Evolutionary conservation across 345 rosid genomes (phyloP), one percentile per base, ranked within the genome.

Genomic region (Salix udensis): DNA sequence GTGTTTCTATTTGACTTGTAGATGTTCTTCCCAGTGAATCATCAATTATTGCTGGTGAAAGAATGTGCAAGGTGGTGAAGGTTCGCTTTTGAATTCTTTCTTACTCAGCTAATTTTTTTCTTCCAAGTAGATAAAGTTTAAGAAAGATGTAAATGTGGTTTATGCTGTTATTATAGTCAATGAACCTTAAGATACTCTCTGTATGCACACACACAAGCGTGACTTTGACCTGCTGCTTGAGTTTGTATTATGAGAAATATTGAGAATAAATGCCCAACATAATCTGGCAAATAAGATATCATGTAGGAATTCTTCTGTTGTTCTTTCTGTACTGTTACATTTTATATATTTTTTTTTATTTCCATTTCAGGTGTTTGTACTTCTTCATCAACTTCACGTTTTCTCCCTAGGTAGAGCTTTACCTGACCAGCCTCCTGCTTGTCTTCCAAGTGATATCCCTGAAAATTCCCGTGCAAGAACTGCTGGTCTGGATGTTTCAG

Each of bases 361-460:
- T 42, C 77, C 46, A n/a, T 79, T 34, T 69, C 75, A 96, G 99
- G 96, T 90, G 68, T 94, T 92, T 79, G 95, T 94, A 60, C 96
- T 94, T 70, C 95, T 86, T 85, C 97, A 87, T 84, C 99, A 94
- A 83, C 92, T 96, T 81, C 94, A 89, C 76, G 79, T 89, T 74
- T 96, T 96, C 84, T 91, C 92, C 74, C 84, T 82, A 26, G 97
- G 98, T 70, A 88, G 84, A 84, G 65, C 88, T 68, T 89, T 91
- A 72, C 93, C 97, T 15, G 98, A 96, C 78, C 92, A 88, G 67
- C 95, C 97, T 77, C 88, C 92, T 65, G 81, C 87, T 13, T 74
- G 46, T 80, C 88, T 89, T 69, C 85, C 88, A 60, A 68, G 50
- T 4, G 88, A 89, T 69, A 64, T 72, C 67, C 83, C 88, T 73